Base-by-base conservation (phyloP, 208 protist species). In the Crithidia expoeki region DNA sequence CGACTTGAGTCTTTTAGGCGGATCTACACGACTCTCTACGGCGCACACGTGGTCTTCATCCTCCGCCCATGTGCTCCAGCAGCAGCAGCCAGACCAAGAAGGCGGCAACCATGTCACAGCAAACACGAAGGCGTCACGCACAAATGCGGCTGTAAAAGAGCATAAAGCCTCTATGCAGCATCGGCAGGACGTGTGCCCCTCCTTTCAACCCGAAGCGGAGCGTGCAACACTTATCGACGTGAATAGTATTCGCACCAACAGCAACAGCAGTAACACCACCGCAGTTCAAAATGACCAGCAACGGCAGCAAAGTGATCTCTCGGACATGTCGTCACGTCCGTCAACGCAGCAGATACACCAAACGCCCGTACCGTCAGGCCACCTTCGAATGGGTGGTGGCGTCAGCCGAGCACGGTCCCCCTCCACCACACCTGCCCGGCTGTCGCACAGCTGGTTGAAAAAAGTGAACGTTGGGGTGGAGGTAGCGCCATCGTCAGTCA, bases 321-420 rank as follows among this genome's bases (percentile, higher is more conserved):
- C 58, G 12, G 10, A 46, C n/a, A n/a, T n/a, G 42, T 23, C 5
- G 38, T 10, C 6, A 4, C 23, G 11, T 33, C 38, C 21, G 32
- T 21, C 10, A 4, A 11, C 21, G 56, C 21, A n/a, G n/a, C n/a
- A n/a, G n/a, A n/a, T n/a, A n/a, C n/a, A n/a, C n/a, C n/a, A n/a
- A n/a, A n/a, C 49, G 51, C 14, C 59, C n/a, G 14, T 52, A 11
- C 52, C 68, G 14, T 27, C 63, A 2, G 68, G 64, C 0, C 76
- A 56, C 50, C 62, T 75, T 7, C 49, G 63, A 7, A 81, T 74
- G 69, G 28, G 59, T 33, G 52, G 75, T 57, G 70, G 47, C 52
- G 33, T 21, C 16, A 67, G 68, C 30, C 61, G 60, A 16, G 28
- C 38, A 33, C 19, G 61, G 12, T 75, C 72, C 21, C 64, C 72